Evolutionary conservation across 2,329 filamentous ascomycete genomes (phyloP), one percentile per base, ranked within the genome.

Genomic region (Penicillium expansum): DNA sequence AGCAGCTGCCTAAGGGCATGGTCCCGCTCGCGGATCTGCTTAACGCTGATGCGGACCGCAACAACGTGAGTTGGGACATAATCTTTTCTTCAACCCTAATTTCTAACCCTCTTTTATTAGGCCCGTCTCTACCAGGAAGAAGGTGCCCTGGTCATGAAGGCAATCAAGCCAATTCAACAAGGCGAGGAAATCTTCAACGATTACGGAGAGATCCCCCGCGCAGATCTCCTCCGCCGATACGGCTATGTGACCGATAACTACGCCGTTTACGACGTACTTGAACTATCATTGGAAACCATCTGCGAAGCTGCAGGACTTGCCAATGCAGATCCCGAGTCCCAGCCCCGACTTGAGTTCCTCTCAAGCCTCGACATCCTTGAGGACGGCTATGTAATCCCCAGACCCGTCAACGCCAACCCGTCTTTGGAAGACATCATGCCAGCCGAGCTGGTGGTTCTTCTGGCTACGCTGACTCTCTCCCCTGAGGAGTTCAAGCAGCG

Each of bases 1-100:
- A 89, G 55, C 80, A 81, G 49, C 80, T 86, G 3, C 77, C 82
- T 18, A 90, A 96, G 75, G 92, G 89, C 51, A 94, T 96, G 90
- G 89, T 96, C 0, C 91, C 92, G 1, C 83, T 97, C 79, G 92
- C 92, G 1, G 92, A 96, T 70, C 87, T 96, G 68, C 80, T 97
- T 32, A 96, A 96, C 67, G 91, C 92, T 0, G 90, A 96, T 71
- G 91, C 89, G 5, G 86, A 91, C 60, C 77, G 78, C 62, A 94
- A 94, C 73, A 96, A 96, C 64, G 89, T 88, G 65, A 66, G 80
- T 72, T 35, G 48, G 37, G 24, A 39, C 6, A 7, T 29, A 9
- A n/a, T 18, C 7, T 49, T 51, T 33, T 20, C 8, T 44, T 30
- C 32, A n/a, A 8, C 18, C 14, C 14, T 37, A 18, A 42, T 50